Conservation (phyloP, 2,329 filamentous ascomycete genomes). For the Davidsoniella neocaledoniae region DNA sequence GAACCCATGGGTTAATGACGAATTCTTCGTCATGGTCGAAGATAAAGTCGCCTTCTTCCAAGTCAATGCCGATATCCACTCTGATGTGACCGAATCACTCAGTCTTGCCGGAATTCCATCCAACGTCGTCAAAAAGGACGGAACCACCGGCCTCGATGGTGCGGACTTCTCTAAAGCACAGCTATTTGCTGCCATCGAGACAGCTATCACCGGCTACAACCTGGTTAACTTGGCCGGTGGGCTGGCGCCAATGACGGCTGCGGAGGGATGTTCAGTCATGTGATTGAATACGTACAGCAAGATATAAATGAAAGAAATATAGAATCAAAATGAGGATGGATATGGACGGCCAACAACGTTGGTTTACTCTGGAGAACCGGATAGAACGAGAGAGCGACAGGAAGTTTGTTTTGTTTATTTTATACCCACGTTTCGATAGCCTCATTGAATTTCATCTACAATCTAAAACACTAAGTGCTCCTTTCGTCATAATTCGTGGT, state of each 20-base stretch:
- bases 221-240: slow-evolving; percentile 8
- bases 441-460: too few species aligned
- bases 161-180: not conserved
- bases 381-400: too few species aligned
- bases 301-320: not conserved
- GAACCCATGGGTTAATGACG: slow-evolving; percentile 3
- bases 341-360: too few species aligned
- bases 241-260: slow-evolving; percentile 5
- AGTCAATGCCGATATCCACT: slow-evolving; percentile 15
- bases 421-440: too few species aligned
- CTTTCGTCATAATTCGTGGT: too few species aligned
- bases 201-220: slow-evolving; percentile 9
- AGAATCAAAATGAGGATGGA: not conserved
- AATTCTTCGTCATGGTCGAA: slow-evolving; percentile 10
- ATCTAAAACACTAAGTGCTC: too few species aligned
- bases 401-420: too few species aligned
- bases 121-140: slow-evolving; percentile 15
- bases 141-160: slow-evolving; percentile 3
- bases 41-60: slow-evolving; percentile 16
- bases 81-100: slow-evolving; percentile 14
- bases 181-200: slow-evolving; percentile 7
- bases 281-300: not conserved
- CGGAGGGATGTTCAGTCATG: slow-evolving; percentile 9
- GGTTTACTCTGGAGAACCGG: too few species aligned
- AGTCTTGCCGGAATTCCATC: slow-evolving; percentile 14